Evolutionary conservation across 164 flowering plant species (phyloP), one percentile per base, ranked within the genome.

Genomic region (Dillenia turbinata): DNA sequence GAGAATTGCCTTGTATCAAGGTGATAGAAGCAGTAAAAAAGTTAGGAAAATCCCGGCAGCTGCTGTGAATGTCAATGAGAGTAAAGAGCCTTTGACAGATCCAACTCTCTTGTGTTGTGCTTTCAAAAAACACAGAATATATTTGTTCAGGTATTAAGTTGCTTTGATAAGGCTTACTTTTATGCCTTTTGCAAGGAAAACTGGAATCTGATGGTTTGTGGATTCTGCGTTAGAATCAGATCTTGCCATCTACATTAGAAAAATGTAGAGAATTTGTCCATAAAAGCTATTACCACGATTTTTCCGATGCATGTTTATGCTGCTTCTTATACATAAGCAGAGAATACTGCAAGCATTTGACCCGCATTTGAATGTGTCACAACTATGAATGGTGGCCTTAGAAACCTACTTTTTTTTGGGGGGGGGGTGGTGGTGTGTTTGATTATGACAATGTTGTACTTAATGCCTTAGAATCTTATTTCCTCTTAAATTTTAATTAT

Each of bases 51-150:
- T 89, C 47, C 97, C 96, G 60, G 70, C 90, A 19, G 88, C 86
- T 62, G 90, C 95, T 59, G 90, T 83, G 64, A 94, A 94, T 79
- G 97, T 62, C 49, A 94, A 91, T 71, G 99, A 89, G 73, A 84
- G 81, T 89, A 94, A 91, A 66, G 99, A 94, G 65, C 96, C 99
- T 61, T 63, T 91, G 61, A 73, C 72, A 44, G 99, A 94, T 69
- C 99, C 99, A 6, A 94, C 97, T 52, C 86, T 94, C n/a, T 66
- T 94, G 24, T 91, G 96, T 61, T 94, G 99, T 74, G 96, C 99
- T 71, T 94, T 94, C 86, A 94, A 94, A 84, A 94, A 91, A 59
- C 97, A 94, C 66, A 77, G 97, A 52, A 83, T 94, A 49, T 94
- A 87, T 78, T 70, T 94, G 66, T 94, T 92, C 79, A 94, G 97